Evolutionary conservation across 495 filamentous ascomycete species (phyloP), one percentile per base, ranked within the genome.

Genomic region (Aspergillus bertholletiae): DNA sequence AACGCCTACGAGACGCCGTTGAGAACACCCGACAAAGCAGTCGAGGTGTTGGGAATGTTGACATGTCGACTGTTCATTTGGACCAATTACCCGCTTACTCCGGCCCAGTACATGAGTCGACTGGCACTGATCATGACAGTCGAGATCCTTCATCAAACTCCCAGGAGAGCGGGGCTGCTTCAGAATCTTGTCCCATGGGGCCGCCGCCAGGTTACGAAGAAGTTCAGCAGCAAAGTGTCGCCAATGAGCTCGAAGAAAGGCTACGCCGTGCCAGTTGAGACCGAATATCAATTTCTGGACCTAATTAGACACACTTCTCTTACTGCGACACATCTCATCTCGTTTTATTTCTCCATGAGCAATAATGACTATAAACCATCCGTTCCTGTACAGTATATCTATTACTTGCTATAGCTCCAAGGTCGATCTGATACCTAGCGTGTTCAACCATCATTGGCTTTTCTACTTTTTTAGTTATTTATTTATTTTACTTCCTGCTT

Each of bases 171-270:
- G 47, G 55, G 17, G 51, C 59, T 48, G 41, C 49, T 20, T 56
- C 68, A 15, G 59, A 59, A 8, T 55, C 55, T 12, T 61, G 56
- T 0, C 23, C 66, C 0, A 74, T 82, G 54, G 94, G 93, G 55
- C 91, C 92, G 15, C 94, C 94, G 27, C 94, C 94, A 30, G 89
- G 89, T 32, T 98, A 98, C 68, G 89, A 97, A 64, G 91, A 96
- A 65, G 89, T 86, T 26, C 94, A 96, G 69, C 79, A 83, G 52
- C 84, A 88, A 55, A 90, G 87, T 56, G 77, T 96, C n/a, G 84
- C 74, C 26, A 68, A 82, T 22, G 83, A 81, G 46, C 58, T 85
- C 21, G 84, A 87, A 60, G 74, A 69, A 51, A 61, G 67, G 50
- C 54, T 78, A 53, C 74, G 75, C 24, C 64, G 66, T 22, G 60